phyloP scores from a whole-genome alignment of 2,329 filamentous ascomycete species.

The Sclerotiophoma versabilis region DNA sequence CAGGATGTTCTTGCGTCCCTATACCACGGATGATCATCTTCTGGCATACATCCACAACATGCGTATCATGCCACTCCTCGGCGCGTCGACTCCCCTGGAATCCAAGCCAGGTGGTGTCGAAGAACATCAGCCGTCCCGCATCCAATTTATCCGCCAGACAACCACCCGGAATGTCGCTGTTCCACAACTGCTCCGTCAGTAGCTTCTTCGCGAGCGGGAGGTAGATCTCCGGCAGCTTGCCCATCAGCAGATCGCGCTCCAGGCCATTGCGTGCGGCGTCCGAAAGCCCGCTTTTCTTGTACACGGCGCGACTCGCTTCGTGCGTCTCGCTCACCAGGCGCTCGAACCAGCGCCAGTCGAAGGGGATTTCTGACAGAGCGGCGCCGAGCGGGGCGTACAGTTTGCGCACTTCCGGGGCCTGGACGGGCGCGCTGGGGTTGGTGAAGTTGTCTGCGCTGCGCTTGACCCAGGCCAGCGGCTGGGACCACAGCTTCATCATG shows the following conservation, averaged over 20 bases:
- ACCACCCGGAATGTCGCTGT: slow-evolving; percentile 42
- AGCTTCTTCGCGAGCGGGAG: slow-evolving; percentile 57
- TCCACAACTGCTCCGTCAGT: slow-evolving; percentile 50
- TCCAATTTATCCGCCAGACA: slow-evolving; percentile 68
- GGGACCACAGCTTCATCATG: slow-evolving; percentile 48
- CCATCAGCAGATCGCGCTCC: slow-evolving; percentile 63
- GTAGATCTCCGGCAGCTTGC: slow-evolving; percentile 59
- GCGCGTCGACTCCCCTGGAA: slow-evolving; percentile 65
- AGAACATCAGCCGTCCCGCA: slow-evolving; percentile 73
- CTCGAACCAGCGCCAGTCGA: slow-evolving; percentile 56
- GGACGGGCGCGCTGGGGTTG: slow-evolving; percentile 48
- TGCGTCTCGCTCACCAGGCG: slow-evolving; percentile 65
- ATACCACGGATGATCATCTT: slow-evolving; percentile 54
- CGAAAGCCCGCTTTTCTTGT: slow-evolving; percentile 54
- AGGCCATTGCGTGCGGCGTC: slow-evolving; percentile 55
- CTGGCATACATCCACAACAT: slow-evolving; percentile 65
- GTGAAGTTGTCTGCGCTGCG: slow-evolving; percentile 35
- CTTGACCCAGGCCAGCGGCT: slow-evolving; percentile 43
- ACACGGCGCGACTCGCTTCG: slow-evolving; percentile 68
- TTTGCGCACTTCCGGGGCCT: slow-evolving; percentile 54
- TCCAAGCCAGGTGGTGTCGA: slow-evolving; percentile 73
- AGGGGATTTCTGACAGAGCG: slow-evolving; percentile 48
- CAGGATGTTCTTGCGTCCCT: slow-evolving; percentile 36
- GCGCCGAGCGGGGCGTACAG: slow-evolving; percentile 49
- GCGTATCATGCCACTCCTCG: slow-evolving; percentile 66